Conservation (phyloP, 139 green algal genomes). For the Micractinium conductrix region DNA sequence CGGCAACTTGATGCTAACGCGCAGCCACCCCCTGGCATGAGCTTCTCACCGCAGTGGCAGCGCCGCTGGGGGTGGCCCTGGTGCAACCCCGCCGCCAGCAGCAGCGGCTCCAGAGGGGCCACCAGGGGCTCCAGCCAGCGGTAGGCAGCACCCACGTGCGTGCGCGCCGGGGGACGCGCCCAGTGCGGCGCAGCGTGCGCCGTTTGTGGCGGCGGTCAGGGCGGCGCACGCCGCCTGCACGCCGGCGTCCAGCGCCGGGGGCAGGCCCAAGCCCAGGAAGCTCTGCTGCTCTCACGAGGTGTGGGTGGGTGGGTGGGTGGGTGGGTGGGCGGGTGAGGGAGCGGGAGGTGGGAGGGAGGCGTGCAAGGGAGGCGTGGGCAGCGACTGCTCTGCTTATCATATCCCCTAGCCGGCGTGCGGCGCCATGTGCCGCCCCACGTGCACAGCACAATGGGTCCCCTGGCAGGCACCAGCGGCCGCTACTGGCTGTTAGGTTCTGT, state of each 20-base stretch:
- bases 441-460: background rate
- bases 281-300: too few relatives aligned
- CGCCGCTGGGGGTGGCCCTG: background rate
- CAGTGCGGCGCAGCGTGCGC: background rate
- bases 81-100: background rate
- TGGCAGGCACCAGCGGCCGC: background rate
- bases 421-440: background rate
- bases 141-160: background rate
- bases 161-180: background rate
- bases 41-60: constrained; percentile 23
- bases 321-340: too few relatives aligned
- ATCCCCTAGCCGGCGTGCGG: background rate
- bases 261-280: constrained; percentile 6
- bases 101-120: constrained; percentile 15
- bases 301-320: too few relatives aligned
- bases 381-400: too few relatives aligned
- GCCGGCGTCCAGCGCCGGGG: background rate
- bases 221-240: background rate
- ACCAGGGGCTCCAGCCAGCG: background rate
- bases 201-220: background rate
- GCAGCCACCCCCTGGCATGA: background rate
- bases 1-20: too few relatives aligned
- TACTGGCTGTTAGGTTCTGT: too few relatives aligned
- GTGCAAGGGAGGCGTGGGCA: background rate
- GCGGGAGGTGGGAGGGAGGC: background rate